Conservation (phyloP, 2,329 filamentous ascomycete genomes). For the Fusarium sp. region DNA sequence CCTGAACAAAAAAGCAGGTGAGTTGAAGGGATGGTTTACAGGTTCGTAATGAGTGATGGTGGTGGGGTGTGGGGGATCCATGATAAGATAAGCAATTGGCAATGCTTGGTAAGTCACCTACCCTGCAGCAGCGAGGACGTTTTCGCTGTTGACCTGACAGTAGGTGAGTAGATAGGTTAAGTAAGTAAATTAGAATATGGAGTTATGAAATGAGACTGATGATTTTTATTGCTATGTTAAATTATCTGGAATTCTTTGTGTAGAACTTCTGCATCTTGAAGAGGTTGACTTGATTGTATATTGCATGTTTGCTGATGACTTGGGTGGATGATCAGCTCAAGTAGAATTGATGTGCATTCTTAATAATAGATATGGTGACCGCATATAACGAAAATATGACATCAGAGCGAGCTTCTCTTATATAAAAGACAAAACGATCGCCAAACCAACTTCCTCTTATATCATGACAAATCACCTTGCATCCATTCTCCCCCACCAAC, state of each 20-base stretch:
- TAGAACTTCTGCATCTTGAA: too few species aligned
- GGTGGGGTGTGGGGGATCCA: conserved; percentile 4
- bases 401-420: background rate
- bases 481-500: background rate
- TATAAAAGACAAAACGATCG: background rate
- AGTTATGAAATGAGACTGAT: too few species aligned
- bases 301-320: too few species aligned
- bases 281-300: too few species aligned
- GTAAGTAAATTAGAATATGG: too few species aligned
- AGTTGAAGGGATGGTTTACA: conserved; percentile 23
- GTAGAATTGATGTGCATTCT: too few species aligned
- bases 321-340: too few species aligned
- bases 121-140: conserved; percentile 1
- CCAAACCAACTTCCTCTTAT: background rate
- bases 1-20: background rate
- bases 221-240: too few species aligned
- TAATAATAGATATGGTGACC: too few species aligned
- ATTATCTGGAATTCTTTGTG: too few species aligned
- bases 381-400: background rate
- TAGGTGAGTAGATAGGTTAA: too few species aligned
- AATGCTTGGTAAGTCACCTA: background rate
- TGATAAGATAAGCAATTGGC: conserved; percentile 33
- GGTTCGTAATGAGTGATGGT: conserved; percentile 33
- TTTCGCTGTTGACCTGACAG: too few species aligned
- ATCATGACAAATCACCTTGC: background rate